Percentiles rank a stretch among this genome's conserved stretches.
Conservation (phyloP, 1,139 yeast genomes). For the Suhomyces terraborum region DNA sequence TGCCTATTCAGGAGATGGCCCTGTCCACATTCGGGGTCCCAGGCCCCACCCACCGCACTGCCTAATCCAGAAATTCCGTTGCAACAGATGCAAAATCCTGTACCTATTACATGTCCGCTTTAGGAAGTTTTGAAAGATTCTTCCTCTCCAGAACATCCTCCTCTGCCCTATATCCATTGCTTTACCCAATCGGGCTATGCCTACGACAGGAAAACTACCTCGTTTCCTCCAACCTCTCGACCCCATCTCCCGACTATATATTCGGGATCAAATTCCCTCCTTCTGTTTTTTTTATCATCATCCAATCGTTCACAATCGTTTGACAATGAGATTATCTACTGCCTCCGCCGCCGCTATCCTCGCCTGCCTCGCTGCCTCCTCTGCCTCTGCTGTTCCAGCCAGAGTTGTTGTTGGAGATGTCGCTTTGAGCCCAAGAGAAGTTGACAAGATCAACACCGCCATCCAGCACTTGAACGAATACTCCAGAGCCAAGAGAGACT, state of each 20-base stretch:
- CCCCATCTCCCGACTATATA: slow-evolving; percentile 8
- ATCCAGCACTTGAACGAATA: slow-evolving; percentile 33
- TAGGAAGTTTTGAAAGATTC: slow-evolving; percentile 12
- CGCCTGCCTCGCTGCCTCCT: slow-evolving; percentile 34
- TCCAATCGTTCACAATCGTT: slow-evolving; percentile 11
- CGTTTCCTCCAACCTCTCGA: neutral
- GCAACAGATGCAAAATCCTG: slow-evolving; percentile 12
- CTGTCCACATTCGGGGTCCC: neutral
- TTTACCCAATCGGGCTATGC: slow-evolving; percentile 8
- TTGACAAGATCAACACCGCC: slow-evolving; percentile 29
- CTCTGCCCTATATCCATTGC: neutral
- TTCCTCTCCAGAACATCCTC: neutral
- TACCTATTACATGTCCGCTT: slow-evolving; percentile 11
- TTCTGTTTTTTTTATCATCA: slow-evolving; percentile 4
- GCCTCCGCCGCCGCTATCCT: slow-evolving; percentile 36
- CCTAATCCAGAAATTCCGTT: slow-evolving; percentile 11
- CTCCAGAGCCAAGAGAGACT: slow-evolving; percentile 32
- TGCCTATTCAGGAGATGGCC: slow-evolving; percentile 20
- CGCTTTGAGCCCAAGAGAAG: slow-evolving; percentile 36
- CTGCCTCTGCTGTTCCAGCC: slow-evolving; percentile 40
- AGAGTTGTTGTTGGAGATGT: slow-evolving; percentile 12
- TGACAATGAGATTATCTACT: slow-evolving; percentile 34
- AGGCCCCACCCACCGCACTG: slow-evolving; percentile 2
- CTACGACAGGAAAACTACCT: neutral
- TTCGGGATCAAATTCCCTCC: neutral